A percentile compares a stretch with the other conserved stretches of the same genome.
These are phyloP conservation scores for Hydnomerulius pinastri DNA, from an alignment of 768 basidiomycete genomes.

Conservation along the genomic window DNA sequence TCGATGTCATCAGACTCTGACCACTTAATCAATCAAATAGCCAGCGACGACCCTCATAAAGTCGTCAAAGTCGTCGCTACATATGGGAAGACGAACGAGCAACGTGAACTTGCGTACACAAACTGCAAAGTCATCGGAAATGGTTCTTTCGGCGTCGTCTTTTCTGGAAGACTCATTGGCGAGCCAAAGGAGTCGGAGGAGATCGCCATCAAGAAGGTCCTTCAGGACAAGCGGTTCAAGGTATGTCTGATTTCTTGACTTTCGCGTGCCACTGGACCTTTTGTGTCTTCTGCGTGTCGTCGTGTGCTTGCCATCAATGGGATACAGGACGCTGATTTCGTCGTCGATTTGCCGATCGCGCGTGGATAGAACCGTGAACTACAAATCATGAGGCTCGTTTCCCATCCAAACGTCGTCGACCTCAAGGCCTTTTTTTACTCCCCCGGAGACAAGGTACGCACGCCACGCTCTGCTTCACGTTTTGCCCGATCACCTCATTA, in stretches of 20 bases:
- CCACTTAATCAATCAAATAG: slow-evolving; percentile 39
- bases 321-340: slow-evolving; percentile 15
- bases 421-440: slow-evolving; percentile 99
- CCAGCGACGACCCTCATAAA: slow-evolving; percentile 95
- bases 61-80: slow-evolving; percentile 94
- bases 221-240: slow-evolving; percentile 99
- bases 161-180: slow-evolving; percentile 85
- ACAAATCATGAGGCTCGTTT: slow-evolving; percentile 97
- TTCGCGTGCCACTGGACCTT: slow-evolving; percentile 8
- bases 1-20: slow-evolving; percentile 31
- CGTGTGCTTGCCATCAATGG: background rate
- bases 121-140: slow-evolving; percentile 99
- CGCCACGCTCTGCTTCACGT: slow-evolving; percentile 3
- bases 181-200: slow-evolving; percentile 70
- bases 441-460: slow-evolving; percentile 93
- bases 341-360: background rate
- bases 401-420: slow-evolving; percentile 97
- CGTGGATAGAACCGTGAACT: slow-evolving; percentile 89
- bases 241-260: slow-evolving; percentile 45
- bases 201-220: slow-evolving; percentile 99
- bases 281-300: background rate
- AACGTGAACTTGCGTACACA: slow-evolving; percentile 88
- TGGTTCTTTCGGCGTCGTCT: slow-evolving; percentile 98
- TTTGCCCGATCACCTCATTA: slow-evolving; percentile 10
- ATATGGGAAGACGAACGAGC: slow-evolving; percentile 91